phyloP scores from a whole-genome alignment of 2,329 filamentous ascomycete genomes.

The Massarina eburnea region DNA sequence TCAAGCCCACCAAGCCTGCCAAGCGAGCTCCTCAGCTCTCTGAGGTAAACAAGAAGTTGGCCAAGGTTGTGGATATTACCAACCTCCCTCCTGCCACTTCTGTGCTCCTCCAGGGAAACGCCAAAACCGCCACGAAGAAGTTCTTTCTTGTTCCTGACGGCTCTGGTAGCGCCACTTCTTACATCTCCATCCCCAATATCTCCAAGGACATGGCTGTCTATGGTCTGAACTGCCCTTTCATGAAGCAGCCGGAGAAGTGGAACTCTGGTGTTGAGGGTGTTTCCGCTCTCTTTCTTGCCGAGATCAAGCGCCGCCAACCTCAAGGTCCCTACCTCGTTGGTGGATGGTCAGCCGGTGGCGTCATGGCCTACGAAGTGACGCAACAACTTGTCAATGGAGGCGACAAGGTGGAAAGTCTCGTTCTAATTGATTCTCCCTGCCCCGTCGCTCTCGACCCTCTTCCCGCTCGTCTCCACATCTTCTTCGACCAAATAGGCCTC shows the following conservation, averaged over 20 bases:
- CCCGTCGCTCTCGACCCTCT: constrained; percentile 55
- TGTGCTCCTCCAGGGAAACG: constrained; percentile 60
- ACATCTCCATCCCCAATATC: constrained; percentile 61
- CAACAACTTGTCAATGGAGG: constrained; percentile 52
- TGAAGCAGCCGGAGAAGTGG: constrained; percentile 68
- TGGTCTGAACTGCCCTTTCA: constrained; percentile 69
- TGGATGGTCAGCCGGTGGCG: constrained; percentile 59
- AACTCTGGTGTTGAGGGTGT: constrained; percentile 67
- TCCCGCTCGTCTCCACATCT: constrained; percentile 63
- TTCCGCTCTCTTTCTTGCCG: constrained; percentile 64
- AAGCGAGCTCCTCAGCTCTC: constrained; percentile 44
- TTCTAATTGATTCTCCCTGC: constrained; percentile 57
- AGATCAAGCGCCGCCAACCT: constrained; percentile 72
- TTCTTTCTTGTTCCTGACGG: constrained; percentile 56
- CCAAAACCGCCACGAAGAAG: constrained; percentile 58
- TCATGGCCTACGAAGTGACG: constrained; percentile 56
- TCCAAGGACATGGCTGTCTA: constrained; percentile 54
- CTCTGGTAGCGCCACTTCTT: constrained; percentile 66
- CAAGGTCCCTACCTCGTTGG: constrained; percentile 60
- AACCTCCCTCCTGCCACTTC: constrained; percentile 53
- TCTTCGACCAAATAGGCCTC: constrained; percentile 72
- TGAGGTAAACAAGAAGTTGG: constrained; percentile 53
- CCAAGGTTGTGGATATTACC: constrained; percentile 44
- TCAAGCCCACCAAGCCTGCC: constrained; percentile 15
- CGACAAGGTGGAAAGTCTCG: constrained; percentile 53